A percentile compares a stretch with the other conserved stretches of the same genome.
phyloP scores from a whole-genome alignment of 768 basidiomycete genomes.

The Austroboletus festivus region DNA sequence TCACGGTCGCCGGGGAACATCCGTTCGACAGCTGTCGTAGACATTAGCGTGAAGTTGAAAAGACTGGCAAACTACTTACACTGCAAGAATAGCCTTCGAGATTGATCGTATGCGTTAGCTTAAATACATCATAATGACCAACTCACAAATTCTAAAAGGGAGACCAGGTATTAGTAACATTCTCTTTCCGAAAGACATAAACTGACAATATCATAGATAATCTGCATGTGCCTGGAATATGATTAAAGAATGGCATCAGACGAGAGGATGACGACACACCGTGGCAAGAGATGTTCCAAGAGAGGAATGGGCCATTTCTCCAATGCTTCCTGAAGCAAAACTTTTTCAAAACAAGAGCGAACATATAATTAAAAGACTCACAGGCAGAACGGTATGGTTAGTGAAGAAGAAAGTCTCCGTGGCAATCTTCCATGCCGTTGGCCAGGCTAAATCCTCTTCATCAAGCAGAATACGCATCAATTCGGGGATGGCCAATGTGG shows the following conservation, averaged over 20 bases:
- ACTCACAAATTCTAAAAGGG: conserved; percentile 37
- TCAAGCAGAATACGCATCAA: conserved; percentile 90
- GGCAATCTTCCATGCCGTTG: conserved; percentile 82
- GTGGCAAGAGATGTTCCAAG: conserved; percentile 79
- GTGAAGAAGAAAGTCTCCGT: conserved; percentile 94
- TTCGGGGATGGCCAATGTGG: conserved; percentile 92
- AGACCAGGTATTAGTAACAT: conserved; percentile 15
- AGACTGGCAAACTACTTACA: conserved; percentile 36
- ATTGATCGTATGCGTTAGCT: neutral
- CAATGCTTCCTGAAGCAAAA: conserved; percentile 58
- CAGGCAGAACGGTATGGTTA: conserved; percentile 91
- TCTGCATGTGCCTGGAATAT: conserved; percentile 74
- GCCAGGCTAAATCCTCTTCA: conserved; percentile 87
- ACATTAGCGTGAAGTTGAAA: neutral
- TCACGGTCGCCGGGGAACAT: conserved; percentile 88
- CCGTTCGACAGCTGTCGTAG: conserved; percentile 67
- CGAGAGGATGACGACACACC: conserved; percentile 36
- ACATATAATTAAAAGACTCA: conserved; percentile 33
- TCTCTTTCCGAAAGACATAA: neutral
- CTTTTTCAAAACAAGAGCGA: neutral
- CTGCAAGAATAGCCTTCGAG: conserved; percentile 56
- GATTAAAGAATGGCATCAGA: neutral
- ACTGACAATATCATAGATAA: conserved; percentile 86
- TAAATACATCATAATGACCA: neutral
- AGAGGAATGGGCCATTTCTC: conserved; percentile 94